These are phyloP conservation scores for Solanum corneliomulleri DNA, from an alignment of 257 asterid genomes.

Conservation along the genomic window DNA sequence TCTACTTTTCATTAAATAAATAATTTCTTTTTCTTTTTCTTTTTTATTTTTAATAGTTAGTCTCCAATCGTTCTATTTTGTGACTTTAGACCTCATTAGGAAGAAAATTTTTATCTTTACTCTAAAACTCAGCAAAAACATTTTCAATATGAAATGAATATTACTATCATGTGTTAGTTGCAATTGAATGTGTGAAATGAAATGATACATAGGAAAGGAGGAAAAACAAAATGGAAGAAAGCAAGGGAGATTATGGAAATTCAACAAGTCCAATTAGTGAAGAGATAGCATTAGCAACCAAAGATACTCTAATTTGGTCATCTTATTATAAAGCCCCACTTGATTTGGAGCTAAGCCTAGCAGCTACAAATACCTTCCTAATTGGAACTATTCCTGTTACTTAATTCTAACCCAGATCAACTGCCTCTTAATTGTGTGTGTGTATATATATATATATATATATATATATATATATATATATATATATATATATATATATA, in stretches of 20 bases:
- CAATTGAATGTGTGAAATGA: not conserved
- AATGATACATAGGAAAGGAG: not conserved
- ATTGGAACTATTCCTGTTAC: constrained; percentile 29
- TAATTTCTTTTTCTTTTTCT: too few species aligned
- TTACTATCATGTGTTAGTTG: not conserved
- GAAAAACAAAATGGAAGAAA: not conserved
- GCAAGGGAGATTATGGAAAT: not conserved
- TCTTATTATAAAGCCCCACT: not conserved
- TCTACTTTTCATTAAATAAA: too few species aligned
- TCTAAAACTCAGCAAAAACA: not conserved
- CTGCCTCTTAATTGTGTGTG: not conserved
- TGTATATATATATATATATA: too few species aligned
- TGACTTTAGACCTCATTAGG: not conserved
- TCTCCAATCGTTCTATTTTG: not conserved
- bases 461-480: too few species aligned
- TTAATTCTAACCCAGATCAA: not conserved
- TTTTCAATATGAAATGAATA: not conserved
- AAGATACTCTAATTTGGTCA: not conserved
- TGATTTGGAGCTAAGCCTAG: constrained; percentile 44
- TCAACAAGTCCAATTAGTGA: not conserved
- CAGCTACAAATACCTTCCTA: constrained; percentile 13
- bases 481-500: too few species aligned
- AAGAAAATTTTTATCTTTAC: not conserved
- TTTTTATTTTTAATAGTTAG: too few species aligned
- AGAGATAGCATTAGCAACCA: not conserved